phyloP scores from a whole-genome alignment of 192 early-diverging fungal genomes.

The Coemansia nantahalensis region DNA sequence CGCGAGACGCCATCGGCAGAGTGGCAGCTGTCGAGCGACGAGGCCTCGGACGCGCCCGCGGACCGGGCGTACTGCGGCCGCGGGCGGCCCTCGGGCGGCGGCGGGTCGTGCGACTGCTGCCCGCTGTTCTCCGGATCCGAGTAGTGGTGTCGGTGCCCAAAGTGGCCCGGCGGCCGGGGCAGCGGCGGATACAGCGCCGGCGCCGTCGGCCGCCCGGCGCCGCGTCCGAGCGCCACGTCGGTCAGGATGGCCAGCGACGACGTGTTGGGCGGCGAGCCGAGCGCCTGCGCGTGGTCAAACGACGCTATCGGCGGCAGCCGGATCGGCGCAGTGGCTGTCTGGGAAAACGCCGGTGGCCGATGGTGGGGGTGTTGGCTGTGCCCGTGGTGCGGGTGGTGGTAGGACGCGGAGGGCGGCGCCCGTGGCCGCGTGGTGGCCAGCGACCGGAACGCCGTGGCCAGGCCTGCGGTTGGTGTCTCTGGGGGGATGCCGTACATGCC shows the following conservation, averaged over 20 bases:
- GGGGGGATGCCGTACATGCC: conserved; percentile 5
- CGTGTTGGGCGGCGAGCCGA: conserved; percentile 7
- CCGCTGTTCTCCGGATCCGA: conserved; percentile 3
- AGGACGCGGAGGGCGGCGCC: no score
- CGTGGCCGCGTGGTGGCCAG: conserved; percentile 16
- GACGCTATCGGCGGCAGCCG: conserved; percentile 47
- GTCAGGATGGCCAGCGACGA: conserved; percentile 26
- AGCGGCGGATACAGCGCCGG: not conserved
- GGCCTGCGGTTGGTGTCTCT: conserved; percentile 36
- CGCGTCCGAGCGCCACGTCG: conserved; percentile 18
- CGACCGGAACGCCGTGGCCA: conserved; percentile 31
- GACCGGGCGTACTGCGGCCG: conserved; percentile 11
- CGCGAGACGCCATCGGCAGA: conserved; percentile 1
- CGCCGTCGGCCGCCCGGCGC: not conserved
- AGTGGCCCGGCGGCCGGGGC: not conserved
- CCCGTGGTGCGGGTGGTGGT: not conserved
- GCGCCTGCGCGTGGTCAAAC: conserved; percentile 32
- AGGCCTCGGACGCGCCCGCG: conserved; percentile 6
- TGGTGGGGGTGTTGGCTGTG: conserved; percentile 1
- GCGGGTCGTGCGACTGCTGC: conserved; percentile 12
- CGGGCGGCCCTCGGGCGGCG: conserved; percentile 7
- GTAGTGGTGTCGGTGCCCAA: conserved; percentile 1
- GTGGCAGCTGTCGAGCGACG: conserved; percentile 13
- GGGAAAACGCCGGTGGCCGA: not conserved
- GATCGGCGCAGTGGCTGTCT: conserved; percentile 7